Evolutionary conservation across 2,329 filamentous ascomycete species (phyloP).

Genomic region (Scedosporium minutisporum): DNA sequence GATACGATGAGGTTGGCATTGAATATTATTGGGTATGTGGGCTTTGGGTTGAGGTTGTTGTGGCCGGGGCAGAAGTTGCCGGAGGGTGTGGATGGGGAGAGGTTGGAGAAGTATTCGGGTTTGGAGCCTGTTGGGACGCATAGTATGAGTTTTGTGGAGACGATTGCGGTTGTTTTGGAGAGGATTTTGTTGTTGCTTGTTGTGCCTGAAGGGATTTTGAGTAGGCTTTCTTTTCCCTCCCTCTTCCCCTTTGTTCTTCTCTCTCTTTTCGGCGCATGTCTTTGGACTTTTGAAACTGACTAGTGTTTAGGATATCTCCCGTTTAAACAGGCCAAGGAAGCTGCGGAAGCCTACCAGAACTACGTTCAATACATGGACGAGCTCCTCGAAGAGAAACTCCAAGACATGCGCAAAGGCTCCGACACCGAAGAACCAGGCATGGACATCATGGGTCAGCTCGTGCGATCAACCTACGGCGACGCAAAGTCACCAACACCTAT

Average conservation of each 20-base stretch:
- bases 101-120: constrained; percentile 37
- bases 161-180: constrained; percentile 52
- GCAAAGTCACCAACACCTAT: not conserved
- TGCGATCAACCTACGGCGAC: constrained; percentile 30
- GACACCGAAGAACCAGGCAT: constrained; percentile 34
- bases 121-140: constrained; percentile 40
- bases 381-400: constrained; percentile 52
- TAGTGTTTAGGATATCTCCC: constrained; percentile 31
- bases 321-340: constrained; percentile 38
- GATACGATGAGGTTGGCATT: constrained; percentile 56
- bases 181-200: constrained; percentile 54
- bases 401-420: constrained; percentile 25
- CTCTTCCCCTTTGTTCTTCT: not conserved
- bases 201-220: constrained; percentile 46
- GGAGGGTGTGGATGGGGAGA: constrained; percentile 27
- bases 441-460: constrained; percentile 43
- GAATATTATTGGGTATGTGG: constrained; percentile 55
- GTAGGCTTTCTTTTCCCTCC: constrained; percentile 22
- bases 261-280: not conserved
- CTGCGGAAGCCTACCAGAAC: constrained; percentile 48
- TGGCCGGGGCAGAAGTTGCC: constrained; percentile 53
- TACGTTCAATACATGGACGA: constrained; percentile 63
- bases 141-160: constrained; percentile 55
- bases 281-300: not conserved
- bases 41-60: constrained; percentile 54